Conservation (phyloP, 139 green algal genomes). For the Medakamo hakoo region DNA sequence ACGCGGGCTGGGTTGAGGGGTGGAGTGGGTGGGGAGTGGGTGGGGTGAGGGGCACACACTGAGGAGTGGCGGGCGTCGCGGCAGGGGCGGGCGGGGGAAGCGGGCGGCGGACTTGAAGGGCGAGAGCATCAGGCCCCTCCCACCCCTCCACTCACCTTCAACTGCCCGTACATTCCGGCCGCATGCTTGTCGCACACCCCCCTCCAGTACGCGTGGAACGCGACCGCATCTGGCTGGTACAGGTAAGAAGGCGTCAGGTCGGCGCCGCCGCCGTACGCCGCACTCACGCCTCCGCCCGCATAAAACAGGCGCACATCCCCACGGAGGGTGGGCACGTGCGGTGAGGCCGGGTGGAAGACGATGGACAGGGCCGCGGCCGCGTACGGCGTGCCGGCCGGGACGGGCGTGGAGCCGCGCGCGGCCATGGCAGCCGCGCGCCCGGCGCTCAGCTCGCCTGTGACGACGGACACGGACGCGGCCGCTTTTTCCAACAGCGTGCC, state of each 20-base stretch:
- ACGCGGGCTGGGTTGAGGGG: slow-evolving; percentile 27
- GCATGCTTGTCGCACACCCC: slow-evolving; percentile 58
- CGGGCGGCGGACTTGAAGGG: too few relatives aligned
- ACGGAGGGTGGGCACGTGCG: slow-evolving; percentile 81
- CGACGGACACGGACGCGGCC: slow-evolving; percentile 59
- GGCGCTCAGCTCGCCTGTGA: slow-evolving; percentile 48
- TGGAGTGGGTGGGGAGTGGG: neutral
- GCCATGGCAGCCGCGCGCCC: slow-evolving; percentile 51
- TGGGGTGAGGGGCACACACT: neutral
- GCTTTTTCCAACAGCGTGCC: slow-evolving; percentile 84
- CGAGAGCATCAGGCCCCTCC: neutral
- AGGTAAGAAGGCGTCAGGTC: slow-evolving; percentile 92
- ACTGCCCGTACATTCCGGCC: slow-evolving; percentile 38
- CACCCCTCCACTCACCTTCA: slow-evolving; percentile 33
- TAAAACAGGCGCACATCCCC: slow-evolving; percentile 87
- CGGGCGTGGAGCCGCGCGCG: slow-evolving; percentile 41
- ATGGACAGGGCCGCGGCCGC: slow-evolving; percentile 74
- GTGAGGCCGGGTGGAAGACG: slow-evolving; percentile 80
- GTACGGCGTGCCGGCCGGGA: slow-evolving; percentile 57
- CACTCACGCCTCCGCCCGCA: slow-evolving; percentile 40
- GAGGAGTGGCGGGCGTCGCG: too few relatives aligned
- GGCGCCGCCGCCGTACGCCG: slow-evolving; percentile 86
- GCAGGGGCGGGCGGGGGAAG: too few relatives aligned
- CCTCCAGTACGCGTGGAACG: slow-evolving; percentile 77
- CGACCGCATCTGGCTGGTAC: slow-evolving; percentile 40